Evolutionary conservation across 768 basidiomycete species (phyloP), one percentile per base, ranked within the genome.

Genomic region (Galerina marginata): DNA sequence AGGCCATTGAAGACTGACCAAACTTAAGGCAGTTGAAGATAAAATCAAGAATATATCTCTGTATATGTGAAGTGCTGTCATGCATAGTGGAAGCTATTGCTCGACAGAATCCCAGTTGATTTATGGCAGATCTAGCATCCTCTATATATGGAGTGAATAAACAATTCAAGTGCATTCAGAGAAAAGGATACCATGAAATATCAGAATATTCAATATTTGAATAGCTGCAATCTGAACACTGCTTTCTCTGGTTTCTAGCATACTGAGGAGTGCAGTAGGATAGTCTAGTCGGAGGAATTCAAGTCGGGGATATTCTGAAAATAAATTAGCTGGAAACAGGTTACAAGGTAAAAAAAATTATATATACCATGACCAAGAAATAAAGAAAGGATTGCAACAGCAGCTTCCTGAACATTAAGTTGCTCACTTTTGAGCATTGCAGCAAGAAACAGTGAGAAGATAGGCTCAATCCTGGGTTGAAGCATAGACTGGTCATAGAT

Each of bases 321-420:
- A 38, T 20, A 45, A 29, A 44, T 37, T 6, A 52, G 43, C 20
- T 14, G 29, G 33, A 9, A 37, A 56, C 12, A 10, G 20, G 6
- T 6, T 10, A 11, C 20, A 15, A 29, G 14, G n/a, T 29, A n/a
- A 14, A 23, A 25, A 40, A 33, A 46, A 26, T 2, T 14, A 9
- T 15, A 50, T 54, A 12, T 40, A 60, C 62, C 59, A 47, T 54
- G 39, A 9, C 42, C 26, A 26, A 64, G 54, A 20, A 55, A 60
- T 9, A 9, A 23, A 12, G 58, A 59, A 14, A 57, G 10, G 3
- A 55, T 46, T n/a, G 51, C 9, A 6, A 57, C 45, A 4, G 58
- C 58, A 36, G 62, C 39, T 47, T 64, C 55, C 26, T 64, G 62
- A 12, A 64, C 52, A 33, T 57, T 60, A 37, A 64, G 39, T n/a